Conservation (phyloP, 176 grass and related monocot species). For the Oryza meridionalis region DNA sequence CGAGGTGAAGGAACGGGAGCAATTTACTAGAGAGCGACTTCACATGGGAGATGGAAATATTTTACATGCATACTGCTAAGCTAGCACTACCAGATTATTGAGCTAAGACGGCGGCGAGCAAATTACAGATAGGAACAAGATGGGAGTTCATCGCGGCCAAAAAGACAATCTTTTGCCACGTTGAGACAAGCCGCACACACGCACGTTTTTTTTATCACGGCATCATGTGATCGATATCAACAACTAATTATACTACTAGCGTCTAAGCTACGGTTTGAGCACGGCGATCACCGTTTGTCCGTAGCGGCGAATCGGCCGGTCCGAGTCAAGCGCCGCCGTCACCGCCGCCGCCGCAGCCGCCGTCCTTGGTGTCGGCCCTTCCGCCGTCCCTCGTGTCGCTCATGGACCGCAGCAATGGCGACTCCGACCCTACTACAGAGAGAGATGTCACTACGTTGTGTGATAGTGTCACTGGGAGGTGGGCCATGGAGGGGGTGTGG, state of each 20-base stretch:
- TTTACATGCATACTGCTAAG: conserved; percentile 21
- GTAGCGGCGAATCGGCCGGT: background rate
- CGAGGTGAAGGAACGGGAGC: background rate
- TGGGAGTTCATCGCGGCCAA: conserved; percentile 9
- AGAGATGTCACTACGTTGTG: background rate
- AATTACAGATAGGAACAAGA: conserved; percentile 18
- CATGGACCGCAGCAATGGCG: conserved; percentile 59
- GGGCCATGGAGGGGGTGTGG: background rate
- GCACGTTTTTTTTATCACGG: conserved; percentile 24
- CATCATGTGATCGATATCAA: conserved; percentile 1
- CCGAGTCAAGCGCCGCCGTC: conserved; percentile 35
- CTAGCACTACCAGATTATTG: background rate
- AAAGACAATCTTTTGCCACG: conserved; percentile 45
- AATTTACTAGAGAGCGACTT: conserved; percentile 16
- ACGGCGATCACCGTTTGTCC: conserved; percentile 25
- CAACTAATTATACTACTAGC: background rate
- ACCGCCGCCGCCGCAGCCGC: conserved; percentile 41
- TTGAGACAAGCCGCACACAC: conserved; percentile 25
- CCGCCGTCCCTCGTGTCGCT: conserved; percentile 53
- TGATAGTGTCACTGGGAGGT: background rate
- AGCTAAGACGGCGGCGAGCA: conserved; percentile 16
- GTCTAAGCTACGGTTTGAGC: conserved; percentile 31
- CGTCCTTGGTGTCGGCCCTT: conserved; percentile 41
- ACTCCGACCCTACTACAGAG: conserved; percentile 64
- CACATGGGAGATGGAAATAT: conserved; percentile 23